These are phyloP conservation scores for Zygoascus bituminiphila DNA, from an alignment of 805 yeast genomes.

Conservation along the genomic window DNA sequence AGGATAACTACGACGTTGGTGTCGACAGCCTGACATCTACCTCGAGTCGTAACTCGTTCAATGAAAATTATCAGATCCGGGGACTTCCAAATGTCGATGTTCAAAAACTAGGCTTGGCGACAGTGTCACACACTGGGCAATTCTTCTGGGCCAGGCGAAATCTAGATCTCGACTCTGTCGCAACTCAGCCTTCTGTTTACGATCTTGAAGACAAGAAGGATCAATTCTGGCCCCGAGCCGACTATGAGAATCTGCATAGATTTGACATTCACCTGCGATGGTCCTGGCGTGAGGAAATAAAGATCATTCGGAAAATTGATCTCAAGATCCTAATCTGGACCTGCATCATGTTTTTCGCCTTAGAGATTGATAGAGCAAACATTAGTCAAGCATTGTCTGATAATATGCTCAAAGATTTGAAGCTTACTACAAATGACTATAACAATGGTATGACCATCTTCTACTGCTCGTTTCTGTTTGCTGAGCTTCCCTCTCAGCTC, in stretches of 20 bases:
- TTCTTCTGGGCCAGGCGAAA: slow-evolving; percentile 4
- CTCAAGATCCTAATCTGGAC: slow-evolving; percentile 48
- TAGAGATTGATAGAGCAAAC: slow-evolving; percentile 53
- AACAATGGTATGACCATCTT: slow-evolving; percentile 54
- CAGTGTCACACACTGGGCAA: neutral
- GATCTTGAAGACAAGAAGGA: slow-evolving; percentile 1
- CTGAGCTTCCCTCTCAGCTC: slow-evolving; percentile 63
- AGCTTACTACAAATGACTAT: slow-evolving; percentile 47
- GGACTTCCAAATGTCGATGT: neutral
- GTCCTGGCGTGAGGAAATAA: slow-evolving; percentile 44
- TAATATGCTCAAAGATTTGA: slow-evolving; percentile 43
- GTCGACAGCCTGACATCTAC: neutral
- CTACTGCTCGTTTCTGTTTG: slow-evolving; percentile 43
- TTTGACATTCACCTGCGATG: slow-evolving; percentile 54
- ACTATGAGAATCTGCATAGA: slow-evolving; percentile 18
- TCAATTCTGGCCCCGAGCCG: slow-evolving; percentile 8
- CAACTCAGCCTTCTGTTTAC: slow-evolving; percentile 10
- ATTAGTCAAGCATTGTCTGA: slow-evolving; percentile 52
- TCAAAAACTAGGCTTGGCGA: neutral
- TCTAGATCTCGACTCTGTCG: slow-evolving; percentile 5
- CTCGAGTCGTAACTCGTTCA: too few relatives aligned
- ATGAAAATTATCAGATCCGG: neutral
- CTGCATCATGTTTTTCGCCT: slow-evolving; percentile 48
- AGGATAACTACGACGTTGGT: neutral
- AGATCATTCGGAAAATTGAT: slow-evolving; percentile 46